Base-by-base conservation (phyloP, 1,139 yeast genomes). In the Geotrichum carabidarum region DNA sequence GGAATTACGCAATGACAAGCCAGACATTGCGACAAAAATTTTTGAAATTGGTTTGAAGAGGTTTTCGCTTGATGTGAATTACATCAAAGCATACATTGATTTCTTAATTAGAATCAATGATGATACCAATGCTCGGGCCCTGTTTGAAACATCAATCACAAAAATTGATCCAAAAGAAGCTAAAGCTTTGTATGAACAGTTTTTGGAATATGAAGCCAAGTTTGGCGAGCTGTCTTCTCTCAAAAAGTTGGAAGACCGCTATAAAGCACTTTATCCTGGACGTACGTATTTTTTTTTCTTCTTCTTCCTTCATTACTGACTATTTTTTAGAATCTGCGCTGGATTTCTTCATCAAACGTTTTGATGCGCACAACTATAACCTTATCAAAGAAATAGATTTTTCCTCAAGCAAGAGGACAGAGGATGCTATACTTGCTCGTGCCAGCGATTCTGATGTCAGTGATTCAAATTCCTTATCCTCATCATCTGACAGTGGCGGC, bases 21-120 rank as follows among this genome's bases (percentile, higher is more conserved):
- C 78, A 51, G 84, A 82, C 53, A 82, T 86, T 43, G 93, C 97
- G 0, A 74, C 80, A 53, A 84, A 84, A 65, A 84, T 91, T 41
- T 85, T 89, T 68, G 95, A 87, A 60, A 71, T 89, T 50, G 98
- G 95, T 1, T 72, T 86, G 72, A 86, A 82, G 66, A 71, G 79
- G 57, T 85, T 79, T 65, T 67, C 75, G 17, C 66, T 63, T 11
- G 63, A 62, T 60, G 85, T 87, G 2, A 79, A 77, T 31, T 91
- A 83, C 66, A 76, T 90, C 49, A 74, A 78, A 58, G 79, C 80
- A 51, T 91, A 91, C 68, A 74, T 93, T 64, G 81, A 84, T 58
- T 91, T 86, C 66, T 74, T 93, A 59, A 79, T 89, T 38, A 73
- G 78, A 61, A 78, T 79, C 41, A 86, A 86, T 67, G 96, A 90